phyloP scores from a whole-genome alignment of 2,329 filamentous ascomycete genomes.

The Penicillium sp. region DNA sequence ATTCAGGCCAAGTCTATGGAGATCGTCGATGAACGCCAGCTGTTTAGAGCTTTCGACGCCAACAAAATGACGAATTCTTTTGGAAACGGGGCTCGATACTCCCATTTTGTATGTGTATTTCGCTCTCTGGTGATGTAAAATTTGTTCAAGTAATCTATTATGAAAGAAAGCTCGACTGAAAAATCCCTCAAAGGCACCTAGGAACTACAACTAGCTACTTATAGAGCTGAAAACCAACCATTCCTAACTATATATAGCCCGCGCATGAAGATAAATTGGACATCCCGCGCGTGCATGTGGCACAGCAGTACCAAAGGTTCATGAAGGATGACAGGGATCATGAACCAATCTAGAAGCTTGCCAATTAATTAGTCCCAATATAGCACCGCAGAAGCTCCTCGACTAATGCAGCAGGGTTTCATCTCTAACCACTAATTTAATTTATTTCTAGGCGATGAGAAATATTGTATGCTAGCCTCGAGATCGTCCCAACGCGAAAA shows the following conservation, averaged over 20 bases:
- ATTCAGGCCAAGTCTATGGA: conserved; percentile 17
- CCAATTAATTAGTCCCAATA: not conserved
- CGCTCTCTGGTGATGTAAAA: not conserved
- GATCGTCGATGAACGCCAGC: conserved; percentile 19
- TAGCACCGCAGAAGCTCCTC: not conserved
- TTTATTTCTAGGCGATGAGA: too few species aligned
- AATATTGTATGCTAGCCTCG: too few species aligned
- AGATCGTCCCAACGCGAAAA: too few species aligned
- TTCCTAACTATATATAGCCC: not conserved
- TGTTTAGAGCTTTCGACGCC: conserved; percentile 51
- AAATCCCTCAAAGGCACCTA: not conserved
- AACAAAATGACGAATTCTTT: conserved; percentile 27
- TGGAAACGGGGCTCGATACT: not conserved
- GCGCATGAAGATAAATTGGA: not conserved
- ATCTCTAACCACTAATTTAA: too few species aligned
- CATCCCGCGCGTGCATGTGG: not conserved
- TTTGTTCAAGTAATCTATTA: not conserved
- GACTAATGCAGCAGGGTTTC: conserved; percentile 8
- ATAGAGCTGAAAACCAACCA: not conserved
- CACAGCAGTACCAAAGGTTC: not conserved
- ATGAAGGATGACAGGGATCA: not conserved
- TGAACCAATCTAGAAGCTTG: not conserved
- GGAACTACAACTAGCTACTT: not conserved
- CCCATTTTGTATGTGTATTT: not conserved
- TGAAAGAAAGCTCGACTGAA: not conserved